Evolutionary conservation across 345 rosid genomes (phyloP), one percentile per base, ranked within the genome.

Genomic region (Toxicodendron radicans): DNA sequence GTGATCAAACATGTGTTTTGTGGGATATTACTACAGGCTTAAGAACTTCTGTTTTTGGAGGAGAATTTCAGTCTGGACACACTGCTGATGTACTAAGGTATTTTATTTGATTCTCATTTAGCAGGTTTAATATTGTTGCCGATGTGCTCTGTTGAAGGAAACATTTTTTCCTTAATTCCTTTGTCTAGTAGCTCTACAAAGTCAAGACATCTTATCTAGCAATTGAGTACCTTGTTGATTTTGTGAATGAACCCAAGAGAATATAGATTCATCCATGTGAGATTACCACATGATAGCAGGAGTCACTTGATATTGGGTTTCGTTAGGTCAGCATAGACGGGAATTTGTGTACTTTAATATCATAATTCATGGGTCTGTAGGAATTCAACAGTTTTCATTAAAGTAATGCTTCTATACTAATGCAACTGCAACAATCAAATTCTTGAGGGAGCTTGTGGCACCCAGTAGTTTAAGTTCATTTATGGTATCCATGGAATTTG

Each of bases 1-100:
- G 97, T 57, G 99, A 93, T 75, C 91, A 91, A 69, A 95, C 98
- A 2, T 95, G 99, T 62, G 89, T 89, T 64, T 77, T 95, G 79
- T 95, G 99, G 98, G 99, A 95, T 85, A 86, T 92, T 53, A 87
- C 97, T 21, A 93, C 99, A 5, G 99, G 99, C 51, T 93, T 93
- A 45, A 88, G 91, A 83, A 90, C 97, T 79, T 93, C 97, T 56
- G 91, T 93, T 23, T 95, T 95, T 74, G 98, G 99, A 67, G 99
- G 98, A 61, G 99, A 93, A 73, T 90, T 91, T 84, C 99, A 93
- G 82, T 93, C 94, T 21, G 98, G 99, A 66, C 99, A 95, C 82
- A 93, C 96, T 45, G 91, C 90, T 76, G 99, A 95, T 76, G 98
- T 95, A 17, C 81, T 86, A 68, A 90, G 98, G 99, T 96, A 88